Conservation (phyloP, 129 eudicot species). For the Lonicera japonica region DNA sequence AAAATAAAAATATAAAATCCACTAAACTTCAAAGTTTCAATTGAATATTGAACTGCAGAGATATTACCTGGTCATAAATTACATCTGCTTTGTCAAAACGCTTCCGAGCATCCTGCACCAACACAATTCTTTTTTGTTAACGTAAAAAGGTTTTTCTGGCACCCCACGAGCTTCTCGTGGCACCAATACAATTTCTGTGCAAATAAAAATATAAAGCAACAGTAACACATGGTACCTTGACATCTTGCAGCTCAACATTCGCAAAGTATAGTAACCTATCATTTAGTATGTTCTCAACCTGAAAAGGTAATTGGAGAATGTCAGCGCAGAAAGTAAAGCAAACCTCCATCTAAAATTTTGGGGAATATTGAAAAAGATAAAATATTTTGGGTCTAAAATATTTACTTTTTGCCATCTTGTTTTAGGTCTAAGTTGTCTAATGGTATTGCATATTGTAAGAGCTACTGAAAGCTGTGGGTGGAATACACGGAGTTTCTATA, state of each 20-base stretch:
- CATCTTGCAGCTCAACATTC: conserved; percentile 68
- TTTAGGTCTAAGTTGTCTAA: no score
- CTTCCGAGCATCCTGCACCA: conserved; percentile 82
- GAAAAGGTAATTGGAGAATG: conserved; percentile 20
- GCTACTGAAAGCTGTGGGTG: no score
- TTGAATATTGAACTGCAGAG: background rate
- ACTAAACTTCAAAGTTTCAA: background rate
- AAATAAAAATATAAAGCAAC: conserved; percentile 4
- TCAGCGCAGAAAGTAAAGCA: conserved; percentile 6
- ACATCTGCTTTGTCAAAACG: conserved; percentile 91
- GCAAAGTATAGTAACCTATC: conserved; percentile 61
- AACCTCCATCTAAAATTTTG: background rate
- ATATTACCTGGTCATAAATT: conserved; percentile 71
- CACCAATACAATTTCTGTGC: background rate
- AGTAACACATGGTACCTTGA: conserved; percentile 53
- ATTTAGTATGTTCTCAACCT: conserved; percentile 69
- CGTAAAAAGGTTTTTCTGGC: no score
- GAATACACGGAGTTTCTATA: no score
- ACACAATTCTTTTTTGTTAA: no score
- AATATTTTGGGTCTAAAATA: no score
- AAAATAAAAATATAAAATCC: background rate
- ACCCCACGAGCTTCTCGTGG: background rate
- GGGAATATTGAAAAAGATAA: no score
- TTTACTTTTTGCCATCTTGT: no score
- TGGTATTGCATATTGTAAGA: no score